Evolutionary conservation across 129 eudicot species (phyloP).

Genomic region (Centrapalus pauciflorus): DNA sequence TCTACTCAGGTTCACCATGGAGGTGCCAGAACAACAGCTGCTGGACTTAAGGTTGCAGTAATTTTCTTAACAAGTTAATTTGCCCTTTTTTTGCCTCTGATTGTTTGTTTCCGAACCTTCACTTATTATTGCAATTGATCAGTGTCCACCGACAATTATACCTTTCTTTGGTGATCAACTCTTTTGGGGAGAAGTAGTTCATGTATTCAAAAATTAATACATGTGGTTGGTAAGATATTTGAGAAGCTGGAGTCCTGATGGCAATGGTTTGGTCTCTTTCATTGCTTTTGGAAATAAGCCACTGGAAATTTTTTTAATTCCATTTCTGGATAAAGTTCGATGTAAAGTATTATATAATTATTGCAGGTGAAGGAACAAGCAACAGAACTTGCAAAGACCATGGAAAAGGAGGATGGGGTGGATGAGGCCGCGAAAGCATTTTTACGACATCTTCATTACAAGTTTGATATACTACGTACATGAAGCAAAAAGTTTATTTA

Average conservation of each 20-base stretch:
- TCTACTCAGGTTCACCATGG: conserved; percentile 69
- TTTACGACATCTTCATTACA: conserved; percentile 59
- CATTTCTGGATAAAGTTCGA: too few relatives aligned
- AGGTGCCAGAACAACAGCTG: conserved; percentile 87
- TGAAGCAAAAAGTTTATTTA: too few relatives aligned
- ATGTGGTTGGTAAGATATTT: too few relatives aligned
- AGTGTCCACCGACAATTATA: conserved; percentile 75
- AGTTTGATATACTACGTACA: too few relatives aligned
- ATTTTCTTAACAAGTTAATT: not conserved
- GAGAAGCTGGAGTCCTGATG: too few relatives aligned
- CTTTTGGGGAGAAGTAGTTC: conserved; percentile 76
- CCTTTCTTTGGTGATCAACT: conserved; percentile 83
- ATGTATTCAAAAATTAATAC: too few relatives aligned
- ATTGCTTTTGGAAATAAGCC: too few relatives aligned
- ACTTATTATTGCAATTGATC: conserved; percentile 9
- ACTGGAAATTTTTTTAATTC: too few relatives aligned
- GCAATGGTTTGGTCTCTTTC: too few relatives aligned
- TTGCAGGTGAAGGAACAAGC: conserved; percentile 71
- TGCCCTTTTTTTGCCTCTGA: too few relatives aligned
- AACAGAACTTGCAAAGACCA: conserved; percentile 51
- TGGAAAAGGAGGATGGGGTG: conserved; percentile 75
- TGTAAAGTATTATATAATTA: too few relatives aligned
- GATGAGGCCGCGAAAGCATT: conserved; percentile 64
- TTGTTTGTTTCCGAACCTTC: too few relatives aligned
- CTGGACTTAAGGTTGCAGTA: conserved; percentile 84